Conservation (phyloP, 768 basidiomycete genomes). For the Roridomyces roridus region DNA sequence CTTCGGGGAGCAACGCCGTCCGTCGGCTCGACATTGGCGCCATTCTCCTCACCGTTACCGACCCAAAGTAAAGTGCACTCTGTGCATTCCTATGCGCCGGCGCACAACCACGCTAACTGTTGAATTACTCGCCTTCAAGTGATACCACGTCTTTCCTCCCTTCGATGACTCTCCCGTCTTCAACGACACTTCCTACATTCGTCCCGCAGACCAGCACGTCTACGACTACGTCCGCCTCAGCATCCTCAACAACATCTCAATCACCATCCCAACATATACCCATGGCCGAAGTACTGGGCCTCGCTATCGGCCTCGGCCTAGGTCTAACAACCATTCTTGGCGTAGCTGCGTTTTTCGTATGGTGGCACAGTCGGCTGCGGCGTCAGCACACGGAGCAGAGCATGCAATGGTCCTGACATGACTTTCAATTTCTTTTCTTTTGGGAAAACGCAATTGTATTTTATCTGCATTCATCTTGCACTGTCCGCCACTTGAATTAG, state of each 20-base stretch:
- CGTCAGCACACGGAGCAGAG: slow-evolving; percentile 16
- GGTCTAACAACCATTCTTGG: slow-evolving; percentile 28
- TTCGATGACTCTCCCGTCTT: slow-evolving; percentile 41
- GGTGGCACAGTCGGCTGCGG: slow-evolving; percentile 27
- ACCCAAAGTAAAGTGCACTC: slow-evolving; percentile 39
- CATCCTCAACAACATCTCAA: slow-evolving; percentile 22
- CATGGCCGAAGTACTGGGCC: slow-evolving; percentile 30
- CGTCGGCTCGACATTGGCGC: slow-evolving; percentile 44
- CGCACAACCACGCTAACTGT: slow-evolving; percentile 15
- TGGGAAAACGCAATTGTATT: too few species aligned
- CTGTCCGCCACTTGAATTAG: too few species aligned
- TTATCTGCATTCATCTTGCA: too few species aligned
- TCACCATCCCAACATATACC: slow-evolving; percentile 18
- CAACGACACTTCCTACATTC: slow-evolving; percentile 41
- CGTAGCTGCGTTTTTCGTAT: slow-evolving; percentile 27
- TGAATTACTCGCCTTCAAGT: too few species aligned
- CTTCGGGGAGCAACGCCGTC: slow-evolving; percentile 8
- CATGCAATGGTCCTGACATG: slow-evolving; percentile 15
- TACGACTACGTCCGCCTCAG: neutral
- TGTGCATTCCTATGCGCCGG: neutral
- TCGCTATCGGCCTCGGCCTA: slow-evolving; percentile 38
- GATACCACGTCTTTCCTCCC: slow-evolving; percentile 40
- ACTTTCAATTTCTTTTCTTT: too few species aligned
- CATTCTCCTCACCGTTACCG: slow-evolving; percentile 43
- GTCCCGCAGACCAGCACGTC: slow-evolving; percentile 25